phyloP scores from a whole-genome alignment of 2,329 filamentous ascomycete species.

The Cercospora berteroae region DNA sequence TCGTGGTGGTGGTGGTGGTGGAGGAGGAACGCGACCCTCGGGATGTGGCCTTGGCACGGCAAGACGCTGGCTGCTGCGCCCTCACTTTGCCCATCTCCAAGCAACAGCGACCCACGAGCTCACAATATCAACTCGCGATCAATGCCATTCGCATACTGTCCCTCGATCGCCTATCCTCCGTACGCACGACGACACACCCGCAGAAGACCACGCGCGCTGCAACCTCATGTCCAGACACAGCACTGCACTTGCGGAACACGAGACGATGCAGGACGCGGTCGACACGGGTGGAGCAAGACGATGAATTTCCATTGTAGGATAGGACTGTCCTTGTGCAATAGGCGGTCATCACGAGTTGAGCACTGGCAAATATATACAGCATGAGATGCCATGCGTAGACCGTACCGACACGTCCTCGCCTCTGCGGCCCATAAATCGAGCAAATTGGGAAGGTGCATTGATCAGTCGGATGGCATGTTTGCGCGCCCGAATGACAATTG shows the following conservation, averaged over 20 bases:
- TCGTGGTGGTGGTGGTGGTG: background rate
- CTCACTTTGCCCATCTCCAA: background rate
- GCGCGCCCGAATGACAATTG: background rate
- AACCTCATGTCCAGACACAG: background rate
- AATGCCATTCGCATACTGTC: background rate
- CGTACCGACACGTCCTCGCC: background rate
- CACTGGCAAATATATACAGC: background rate
- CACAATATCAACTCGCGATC: background rate
- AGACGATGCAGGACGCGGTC: background rate
- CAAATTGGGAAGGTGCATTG: background rate
- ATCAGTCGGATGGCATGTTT: background rate
- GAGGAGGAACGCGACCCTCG: background rate
- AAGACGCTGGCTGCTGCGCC: background rate
- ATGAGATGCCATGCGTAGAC: background rate
- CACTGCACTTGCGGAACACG: background rate
- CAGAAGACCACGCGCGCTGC: background rate
- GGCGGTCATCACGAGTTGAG: background rate
- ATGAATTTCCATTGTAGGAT: background rate
- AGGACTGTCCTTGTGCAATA: background rate
- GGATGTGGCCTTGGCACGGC: background rate
- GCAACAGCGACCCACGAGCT: background rate
- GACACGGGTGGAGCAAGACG: background rate
- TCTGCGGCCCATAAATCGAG: background rate
- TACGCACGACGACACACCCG: background rate
- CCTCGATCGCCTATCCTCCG: background rate